These are phyloP conservation scores for Lecanoromycetidae sp. DNA, from an alignment of 2,329 filamentous ascomycete genomes.

Conservation along the genomic window DNA sequence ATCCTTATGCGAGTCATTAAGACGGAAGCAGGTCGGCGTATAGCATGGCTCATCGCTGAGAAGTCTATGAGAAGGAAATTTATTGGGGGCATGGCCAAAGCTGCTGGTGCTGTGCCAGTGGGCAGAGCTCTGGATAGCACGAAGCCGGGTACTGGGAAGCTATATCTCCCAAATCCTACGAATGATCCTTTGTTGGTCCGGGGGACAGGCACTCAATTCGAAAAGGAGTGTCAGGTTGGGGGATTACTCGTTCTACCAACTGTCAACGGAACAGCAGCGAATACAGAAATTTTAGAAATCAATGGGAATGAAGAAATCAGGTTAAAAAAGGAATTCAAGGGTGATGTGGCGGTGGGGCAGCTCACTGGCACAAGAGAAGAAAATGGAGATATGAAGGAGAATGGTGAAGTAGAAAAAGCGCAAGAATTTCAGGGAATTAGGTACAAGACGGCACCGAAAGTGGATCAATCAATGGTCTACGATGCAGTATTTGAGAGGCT, in stretches of 20 bases:
- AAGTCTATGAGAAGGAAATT: slow-evolving; percentile 87
- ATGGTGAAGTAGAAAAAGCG: slow-evolving; percentile 37
- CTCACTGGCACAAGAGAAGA: slow-evolving; percentile 62
- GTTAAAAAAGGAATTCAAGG: slow-evolving; percentile 78
- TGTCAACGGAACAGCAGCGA: slow-evolving; percentile 67
- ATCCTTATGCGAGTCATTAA: slow-evolving; percentile 85
- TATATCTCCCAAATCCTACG: slow-evolving; percentile 82
- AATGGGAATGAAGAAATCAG: slow-evolving; percentile 67
- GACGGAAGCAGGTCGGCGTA: slow-evolving; percentile 73
- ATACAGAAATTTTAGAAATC: slow-evolving; percentile 73
- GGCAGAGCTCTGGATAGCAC: slow-evolving; percentile 81
- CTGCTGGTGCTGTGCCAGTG: slow-evolving; percentile 85
- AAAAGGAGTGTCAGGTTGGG: slow-evolving; percentile 58
- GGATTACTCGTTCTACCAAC: slow-evolving; percentile 81
- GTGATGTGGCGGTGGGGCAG: slow-evolving; percentile 61
- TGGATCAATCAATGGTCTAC: slow-evolving; percentile 89
- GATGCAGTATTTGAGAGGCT: slow-evolving; percentile 81
- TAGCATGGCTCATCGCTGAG: slow-evolving; percentile 85
- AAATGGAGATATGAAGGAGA: slow-evolving; percentile 47
- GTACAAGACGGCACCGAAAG: slow-evolving; percentile 82
- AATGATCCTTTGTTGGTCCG: slow-evolving; percentile 71
- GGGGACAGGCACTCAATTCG: slow-evolving; percentile 72
- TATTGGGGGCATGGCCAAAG: slow-evolving; percentile 73
- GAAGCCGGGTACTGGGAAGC: slow-evolving; percentile 62
- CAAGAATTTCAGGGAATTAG: slow-evolving; percentile 60